These are phyloP conservation scores for Schizochytrium sp. DNA, from an alignment of 108 stramenopile genomes.

Conservation along the genomic window DNA sequence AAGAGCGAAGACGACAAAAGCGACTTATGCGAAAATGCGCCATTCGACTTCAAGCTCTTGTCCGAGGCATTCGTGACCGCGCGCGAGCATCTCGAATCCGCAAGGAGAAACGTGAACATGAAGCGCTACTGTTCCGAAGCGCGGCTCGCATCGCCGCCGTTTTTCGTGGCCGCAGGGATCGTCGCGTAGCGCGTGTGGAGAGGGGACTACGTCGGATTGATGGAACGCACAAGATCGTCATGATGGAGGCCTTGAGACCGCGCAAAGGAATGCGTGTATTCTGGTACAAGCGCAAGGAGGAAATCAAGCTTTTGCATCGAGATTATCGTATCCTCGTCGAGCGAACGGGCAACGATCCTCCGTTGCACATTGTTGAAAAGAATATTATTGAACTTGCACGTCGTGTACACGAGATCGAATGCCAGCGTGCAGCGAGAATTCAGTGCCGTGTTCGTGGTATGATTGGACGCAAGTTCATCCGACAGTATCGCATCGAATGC, in stretches of 20 bases:
- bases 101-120: not conserved
- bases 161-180: not conserved
- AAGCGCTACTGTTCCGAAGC: not conserved
- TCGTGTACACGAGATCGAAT: not conserved
- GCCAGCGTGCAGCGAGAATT: not conserved
- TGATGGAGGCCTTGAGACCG: not conserved
- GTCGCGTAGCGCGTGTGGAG: conserved; percentile 1
- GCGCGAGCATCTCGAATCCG: not conserved
- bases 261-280: not conserved
- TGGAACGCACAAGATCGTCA: not conserved
- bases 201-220: not conserved
- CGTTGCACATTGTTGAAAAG: not conserved
- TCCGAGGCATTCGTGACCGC: not conserved
- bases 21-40: not conserved
- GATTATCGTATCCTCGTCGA: not conserved
- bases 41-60: not conserved
- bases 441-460: not conserved
- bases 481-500: not conserved
- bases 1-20: not conserved
- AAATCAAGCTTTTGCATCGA: not conserved
- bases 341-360: conserved; percentile 6
- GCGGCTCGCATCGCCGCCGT: not conserved
- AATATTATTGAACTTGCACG: not conserved
- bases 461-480: conserved; percentile 13
- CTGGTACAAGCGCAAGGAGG: conserved; percentile 12